phyloP scores from a whole-genome alignment of 441 rosid species.

The Jatropha podagrica region DNA sequence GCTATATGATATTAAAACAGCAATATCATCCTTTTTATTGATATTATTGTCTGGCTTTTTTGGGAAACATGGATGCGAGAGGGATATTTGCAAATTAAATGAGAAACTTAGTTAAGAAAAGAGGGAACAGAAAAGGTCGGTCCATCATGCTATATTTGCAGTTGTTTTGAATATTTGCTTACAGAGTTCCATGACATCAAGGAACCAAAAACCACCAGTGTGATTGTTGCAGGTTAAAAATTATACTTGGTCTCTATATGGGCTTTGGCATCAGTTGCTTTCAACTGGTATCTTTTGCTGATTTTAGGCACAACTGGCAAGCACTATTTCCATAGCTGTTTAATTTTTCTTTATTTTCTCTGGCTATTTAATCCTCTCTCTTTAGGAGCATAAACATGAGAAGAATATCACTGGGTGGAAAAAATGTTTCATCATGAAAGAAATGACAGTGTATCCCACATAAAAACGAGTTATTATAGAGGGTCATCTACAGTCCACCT shows the following conservation, averaged over 20 bases:
- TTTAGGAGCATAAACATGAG: background rate
- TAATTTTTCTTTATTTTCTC: background rate
- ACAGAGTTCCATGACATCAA: background rate
- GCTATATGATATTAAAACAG: background rate
- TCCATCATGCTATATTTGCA: background rate
- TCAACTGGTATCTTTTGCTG: background rate
- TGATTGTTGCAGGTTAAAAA: background rate
- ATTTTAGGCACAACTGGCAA: background rate
- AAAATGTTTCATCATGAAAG: background rate
- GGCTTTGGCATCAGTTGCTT: background rate
- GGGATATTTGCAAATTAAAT: background rate
- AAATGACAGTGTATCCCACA: background rate
- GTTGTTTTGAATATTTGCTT: background rate
- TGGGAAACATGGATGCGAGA: background rate
- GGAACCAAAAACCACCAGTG: background rate
- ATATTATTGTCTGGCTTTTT: background rate
- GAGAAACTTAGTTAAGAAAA: background rate
- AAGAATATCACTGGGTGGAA: background rate
- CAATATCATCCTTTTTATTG: background rate
- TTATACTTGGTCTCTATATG: background rate
- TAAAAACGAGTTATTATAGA: background rate
- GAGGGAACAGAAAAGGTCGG: too few relatives aligned
- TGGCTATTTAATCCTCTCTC: background rate
- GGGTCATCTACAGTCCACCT: background rate
- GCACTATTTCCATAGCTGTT: background rate